These are phyloP conservation scores for Mycena polygramma DNA, from an alignment of 768 basidiomycete species.

Conservation along the genomic window DNA sequence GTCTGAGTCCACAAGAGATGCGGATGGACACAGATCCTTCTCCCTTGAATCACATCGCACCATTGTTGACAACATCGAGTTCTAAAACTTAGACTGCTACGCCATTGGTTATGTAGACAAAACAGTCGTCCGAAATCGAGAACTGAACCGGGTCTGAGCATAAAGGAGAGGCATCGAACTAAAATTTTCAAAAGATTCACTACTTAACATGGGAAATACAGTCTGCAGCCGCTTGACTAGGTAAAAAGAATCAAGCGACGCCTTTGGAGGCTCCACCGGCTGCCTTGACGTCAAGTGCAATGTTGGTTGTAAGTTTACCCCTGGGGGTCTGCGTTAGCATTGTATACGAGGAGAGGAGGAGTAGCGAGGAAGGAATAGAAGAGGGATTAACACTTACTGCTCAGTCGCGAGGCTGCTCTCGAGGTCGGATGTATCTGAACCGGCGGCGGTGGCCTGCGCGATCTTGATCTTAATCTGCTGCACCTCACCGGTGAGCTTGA, in stretches of 20 bases:
- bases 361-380: background rate
- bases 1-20: no score
- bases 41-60: no score
- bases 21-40: no score
- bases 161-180: conserved; percentile 23
- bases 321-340: conserved; percentile 30
- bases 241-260: conserved; percentile 36
- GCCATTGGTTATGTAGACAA: no score
- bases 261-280: conserved; percentile 49
- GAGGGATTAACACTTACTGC: conserved; percentile 36
- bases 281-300: conserved; percentile 48
- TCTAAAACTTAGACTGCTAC: no score
- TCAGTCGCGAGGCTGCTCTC: conserved; percentile 45
- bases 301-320: conserved; percentile 52
- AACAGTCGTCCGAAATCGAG: no score
- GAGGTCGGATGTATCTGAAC: conserved; percentile 44
- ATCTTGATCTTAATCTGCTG: conserved; percentile 53
- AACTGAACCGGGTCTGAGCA: no score
- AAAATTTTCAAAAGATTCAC: conserved; percentile 26
- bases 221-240: conserved; percentile 17
- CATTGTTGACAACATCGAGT: no score
- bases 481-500: conserved; percentile 55
- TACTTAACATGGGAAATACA: conserved; percentile 23
- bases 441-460: conserved; percentile 51
- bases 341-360: background rate